Evolutionary conservation across 2,329 filamentous ascomycete species (phyloP).

Genomic region (Leptographium radiaticola): DNA sequence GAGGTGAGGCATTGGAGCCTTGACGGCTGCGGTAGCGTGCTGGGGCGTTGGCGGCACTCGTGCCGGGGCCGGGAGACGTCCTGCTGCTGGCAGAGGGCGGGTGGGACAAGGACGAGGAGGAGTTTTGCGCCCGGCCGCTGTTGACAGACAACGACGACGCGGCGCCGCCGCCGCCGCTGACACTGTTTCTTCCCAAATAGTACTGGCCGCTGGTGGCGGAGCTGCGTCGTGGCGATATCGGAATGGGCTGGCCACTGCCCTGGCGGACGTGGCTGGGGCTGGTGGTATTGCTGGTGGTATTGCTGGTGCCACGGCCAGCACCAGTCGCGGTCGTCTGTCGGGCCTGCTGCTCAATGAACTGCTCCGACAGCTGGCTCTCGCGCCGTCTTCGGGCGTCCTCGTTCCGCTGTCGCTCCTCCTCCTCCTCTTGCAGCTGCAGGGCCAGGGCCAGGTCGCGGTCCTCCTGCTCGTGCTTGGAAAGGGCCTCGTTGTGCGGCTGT

Average conservation of each 20-base stretch:
- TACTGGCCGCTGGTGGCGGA: slow-evolving; percentile 17
- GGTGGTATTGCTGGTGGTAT: slow-evolving; percentile 23
- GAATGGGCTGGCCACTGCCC: not conserved
- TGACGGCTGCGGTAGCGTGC: slow-evolving; percentile 1
- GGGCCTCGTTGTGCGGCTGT: not conserved
- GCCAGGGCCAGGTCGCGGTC: slow-evolving; percentile 81
- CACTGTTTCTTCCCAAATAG: not conserved
- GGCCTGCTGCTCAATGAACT: slow-evolving; percentile 55
- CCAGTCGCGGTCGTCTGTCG: slow-evolving; percentile 16
- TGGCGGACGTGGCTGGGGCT: slow-evolving; percentile 1
- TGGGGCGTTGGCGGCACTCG: not conserved
- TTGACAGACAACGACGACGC: not conserved
- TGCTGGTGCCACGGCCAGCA: slow-evolving; percentile 18
- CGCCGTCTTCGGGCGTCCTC: slow-evolving; percentile 48
- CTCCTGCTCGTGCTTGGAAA: slow-evolving; percentile 48
- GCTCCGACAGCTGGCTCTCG: slow-evolving; percentile 57
- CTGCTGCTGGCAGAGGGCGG: not conserved
- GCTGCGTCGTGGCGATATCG: slow-evolving; percentile 19
- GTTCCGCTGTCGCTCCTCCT: slow-evolving; percentile 62
- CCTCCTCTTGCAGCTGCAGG: slow-evolving; percentile 86
- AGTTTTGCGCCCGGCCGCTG: not conserved
- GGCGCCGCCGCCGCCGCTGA: not conserved
- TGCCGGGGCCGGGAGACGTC: not conserved
- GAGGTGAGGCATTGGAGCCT: not conserved
- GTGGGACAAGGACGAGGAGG: not conserved